These are phyloP conservation scores for Skeletonema tropicum DNA, from an alignment of 108 stramenopile species.

Conservation along the genomic window DNA sequence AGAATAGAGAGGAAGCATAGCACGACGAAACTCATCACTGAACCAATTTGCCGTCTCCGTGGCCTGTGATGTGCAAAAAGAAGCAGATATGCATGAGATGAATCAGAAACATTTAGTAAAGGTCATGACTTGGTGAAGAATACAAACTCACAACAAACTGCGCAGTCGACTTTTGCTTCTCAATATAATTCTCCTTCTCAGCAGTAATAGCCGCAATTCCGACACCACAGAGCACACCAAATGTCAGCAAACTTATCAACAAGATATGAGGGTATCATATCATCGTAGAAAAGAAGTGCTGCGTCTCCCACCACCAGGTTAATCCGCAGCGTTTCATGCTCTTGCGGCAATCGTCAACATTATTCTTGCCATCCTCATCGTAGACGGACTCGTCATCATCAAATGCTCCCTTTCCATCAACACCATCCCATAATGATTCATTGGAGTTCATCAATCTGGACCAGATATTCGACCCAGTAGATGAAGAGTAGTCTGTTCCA, in stretches of 20 bases:
- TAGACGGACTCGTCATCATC: conserved; percentile 10
- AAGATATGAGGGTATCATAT: conserved; percentile 10
- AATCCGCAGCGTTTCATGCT: conserved; percentile 24
- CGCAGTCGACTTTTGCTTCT: conserved; percentile 10
- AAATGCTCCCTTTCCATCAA: conserved; percentile 13
- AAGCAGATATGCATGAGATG: neutral
- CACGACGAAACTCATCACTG: conserved; percentile 29
- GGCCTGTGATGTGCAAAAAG: conserved; percentile 17
- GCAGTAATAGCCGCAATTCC: conserved; percentile 11
- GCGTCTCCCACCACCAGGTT: conserved; percentile 20
- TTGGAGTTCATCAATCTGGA: neutral
- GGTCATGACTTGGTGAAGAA: neutral
- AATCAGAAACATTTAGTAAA: neutral
- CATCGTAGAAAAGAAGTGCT: conserved; percentile 17
- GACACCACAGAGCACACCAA: conserved; percentile 13
- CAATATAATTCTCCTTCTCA: conserved; percentile 1
- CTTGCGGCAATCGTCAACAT: conserved; percentile 1
- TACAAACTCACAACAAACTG: conserved; percentile 2
- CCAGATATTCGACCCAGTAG: neutral
- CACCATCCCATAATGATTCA: conserved; percentile 14
- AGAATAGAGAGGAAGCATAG: conserved; percentile 42
- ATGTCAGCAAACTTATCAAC: conserved; percentile 13
- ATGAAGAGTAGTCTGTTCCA: neutral
- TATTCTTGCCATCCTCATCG: neutral
- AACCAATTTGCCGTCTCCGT: conserved; percentile 39